Evolutionary conservation across 495 filamentous ascomycete species (phyloP).

Genomic region (Evernia prunastri): DNA sequence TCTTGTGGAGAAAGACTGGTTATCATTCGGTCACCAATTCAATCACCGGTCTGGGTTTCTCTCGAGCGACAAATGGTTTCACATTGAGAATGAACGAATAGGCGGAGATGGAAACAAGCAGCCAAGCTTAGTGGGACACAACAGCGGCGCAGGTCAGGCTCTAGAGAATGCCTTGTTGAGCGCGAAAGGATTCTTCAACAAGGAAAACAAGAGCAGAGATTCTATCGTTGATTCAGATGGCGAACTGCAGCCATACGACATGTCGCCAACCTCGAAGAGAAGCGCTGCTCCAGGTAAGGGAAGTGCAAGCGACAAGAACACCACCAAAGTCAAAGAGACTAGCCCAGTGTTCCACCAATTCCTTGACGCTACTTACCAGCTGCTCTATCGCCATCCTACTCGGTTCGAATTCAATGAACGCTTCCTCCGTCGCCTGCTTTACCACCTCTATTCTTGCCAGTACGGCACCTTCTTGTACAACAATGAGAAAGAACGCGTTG

Average conservation of each 20-base stretch:
- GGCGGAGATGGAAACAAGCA: constrained; percentile 40
- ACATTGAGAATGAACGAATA: constrained; percentile 62
- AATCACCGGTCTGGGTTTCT: constrained; percentile 78
- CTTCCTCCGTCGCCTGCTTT: constrained; percentile 82
- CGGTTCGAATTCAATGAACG: constrained; percentile 97
- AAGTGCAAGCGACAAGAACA: constrained; percentile 42
- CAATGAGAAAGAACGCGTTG: constrained; percentile 80
- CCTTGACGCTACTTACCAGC: constrained; percentile 88
- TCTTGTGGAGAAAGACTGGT: constrained; percentile 94
- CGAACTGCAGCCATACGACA: constrained; percentile 53
- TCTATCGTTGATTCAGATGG: constrained; percentile 54
- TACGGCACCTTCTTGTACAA: constrained; percentile 97
- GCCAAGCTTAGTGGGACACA: constrained; percentile 42
- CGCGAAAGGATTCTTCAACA: constrained; percentile 85
- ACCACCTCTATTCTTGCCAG: constrained; percentile 93
- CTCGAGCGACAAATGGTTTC: constrained; percentile 92
- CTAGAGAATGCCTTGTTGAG: constrained; percentile 81
- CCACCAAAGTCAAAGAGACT: constrained; percentile 73
- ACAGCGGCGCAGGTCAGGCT: constrained; percentile 60
- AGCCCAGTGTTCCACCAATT: constrained; percentile 99
- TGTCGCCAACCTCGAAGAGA: constrained; percentile 39
- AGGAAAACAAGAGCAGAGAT: constrained; percentile 62
- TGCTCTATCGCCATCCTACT: constrained; percentile 78
- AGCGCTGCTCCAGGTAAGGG: constrained; percentile 35
- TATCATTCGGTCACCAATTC: constrained; percentile 98